Evolutionary conservation across 148 eudicot genomes (phyloP).

Genomic region (Heliosperma pusillum): DNA sequence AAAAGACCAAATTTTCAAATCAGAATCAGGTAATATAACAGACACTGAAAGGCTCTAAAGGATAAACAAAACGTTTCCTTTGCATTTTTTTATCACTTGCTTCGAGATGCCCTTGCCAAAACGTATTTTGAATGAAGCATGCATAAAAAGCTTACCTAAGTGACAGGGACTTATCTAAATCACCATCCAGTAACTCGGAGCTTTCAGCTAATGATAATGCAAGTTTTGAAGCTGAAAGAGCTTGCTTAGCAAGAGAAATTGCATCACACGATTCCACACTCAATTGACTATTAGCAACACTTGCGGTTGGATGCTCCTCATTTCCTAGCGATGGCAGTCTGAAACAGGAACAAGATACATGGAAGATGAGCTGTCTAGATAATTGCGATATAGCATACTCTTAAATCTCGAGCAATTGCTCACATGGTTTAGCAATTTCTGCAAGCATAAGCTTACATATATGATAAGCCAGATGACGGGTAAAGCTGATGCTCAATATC

Average conservation of each 20-base stretch:
- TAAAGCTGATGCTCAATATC: slow-evolving; percentile 51
- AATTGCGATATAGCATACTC: neutral
- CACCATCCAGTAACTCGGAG: slow-evolving; percentile 32
- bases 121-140: slow-evolving; percentile 1
- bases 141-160: slow-evolving; percentile 40
- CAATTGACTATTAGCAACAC: slow-evolving; percentile 24
- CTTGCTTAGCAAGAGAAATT: slow-evolving; percentile 74
- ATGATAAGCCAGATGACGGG: slow-evolving; percentile 52
- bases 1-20: neutral
- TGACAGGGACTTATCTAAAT: slow-evolving; percentile 34
- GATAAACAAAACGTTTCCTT: neutral
- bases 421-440: neutral
- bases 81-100: neutral
- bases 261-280: slow-evolving; percentile 41
- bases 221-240: slow-evolving; percentile 75
- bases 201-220: slow-evolving; percentile 55
- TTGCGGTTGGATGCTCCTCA: slow-evolving; percentile 32
- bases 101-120: neutral
- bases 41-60: neutral
- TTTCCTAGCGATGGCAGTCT: slow-evolving; percentile 48
- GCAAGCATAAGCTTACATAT: slow-evolving; percentile 52
- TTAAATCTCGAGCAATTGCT: neutral
- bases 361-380: neutral
- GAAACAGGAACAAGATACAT: slow-evolving; percentile 17
- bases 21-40: neutral